Conservation (phyloP, 345 rosid species). For the Eucalyptus melliodora region DNA sequence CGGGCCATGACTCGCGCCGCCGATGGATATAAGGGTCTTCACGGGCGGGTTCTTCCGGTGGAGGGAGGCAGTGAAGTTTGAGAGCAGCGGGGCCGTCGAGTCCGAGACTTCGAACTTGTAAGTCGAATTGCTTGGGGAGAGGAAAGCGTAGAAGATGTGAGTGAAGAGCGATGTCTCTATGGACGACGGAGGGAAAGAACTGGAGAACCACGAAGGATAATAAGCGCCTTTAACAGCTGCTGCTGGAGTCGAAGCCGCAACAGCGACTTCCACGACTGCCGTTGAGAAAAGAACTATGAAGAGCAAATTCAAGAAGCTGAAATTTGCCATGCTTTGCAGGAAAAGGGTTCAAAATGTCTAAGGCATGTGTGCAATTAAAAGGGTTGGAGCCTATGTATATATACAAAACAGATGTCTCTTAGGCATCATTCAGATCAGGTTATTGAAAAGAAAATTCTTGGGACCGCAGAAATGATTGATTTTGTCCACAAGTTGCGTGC, state of each 20-base stretch:
- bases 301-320: neutral
- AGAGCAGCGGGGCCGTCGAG: neutral
- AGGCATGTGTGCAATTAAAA: neutral
- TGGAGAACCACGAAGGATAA: neutral
- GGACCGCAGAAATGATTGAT: neutral
- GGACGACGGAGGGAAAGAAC: constrained; percentile 7
- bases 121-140: neutral
- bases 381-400: neutral
- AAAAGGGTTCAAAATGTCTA: neutral
- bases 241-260: neutral
- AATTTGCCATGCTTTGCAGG: neutral
- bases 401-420: neutral
- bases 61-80: constrained; percentile 1
- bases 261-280: neutral
- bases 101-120: neutral
- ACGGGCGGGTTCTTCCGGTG: neutral
- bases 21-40: constrained; percentile 14
- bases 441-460: neutral
- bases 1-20: neutral
- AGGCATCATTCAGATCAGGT: neutral
- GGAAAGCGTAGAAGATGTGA: constrained; percentile 7
- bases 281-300: neutral
- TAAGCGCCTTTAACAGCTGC: constrained; percentile 8
- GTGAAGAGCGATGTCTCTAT: constrained; percentile 12
- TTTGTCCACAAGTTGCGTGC: neutral